phyloP scores from a whole-genome alignment of 768 basidiomycete genomes.

The Cystobasidium tubakii region DNA sequence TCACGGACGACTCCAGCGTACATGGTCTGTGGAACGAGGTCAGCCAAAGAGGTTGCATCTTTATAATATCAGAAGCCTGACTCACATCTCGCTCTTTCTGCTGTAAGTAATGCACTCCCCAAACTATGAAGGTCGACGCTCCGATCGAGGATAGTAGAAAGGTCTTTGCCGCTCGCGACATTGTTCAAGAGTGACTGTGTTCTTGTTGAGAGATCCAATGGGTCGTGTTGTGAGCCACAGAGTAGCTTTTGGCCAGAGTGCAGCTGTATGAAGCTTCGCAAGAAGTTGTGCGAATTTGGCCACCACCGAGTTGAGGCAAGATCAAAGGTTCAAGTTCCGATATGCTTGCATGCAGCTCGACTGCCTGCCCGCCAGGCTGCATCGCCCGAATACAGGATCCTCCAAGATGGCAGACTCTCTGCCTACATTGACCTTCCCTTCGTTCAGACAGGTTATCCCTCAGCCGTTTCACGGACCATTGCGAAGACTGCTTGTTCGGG shows the following conservation, averaged over 20 bases:
- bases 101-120: conserved; percentile 84
- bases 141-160: conserved; percentile 65
- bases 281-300: neutral
- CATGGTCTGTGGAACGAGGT: conserved; percentile 63
- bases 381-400: no score
- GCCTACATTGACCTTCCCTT: conserved; percentile 36
- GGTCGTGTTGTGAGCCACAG: no score
- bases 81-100: conserved; percentile 70
- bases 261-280: neutral
- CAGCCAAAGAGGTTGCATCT: neutral
- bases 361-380: neutral
- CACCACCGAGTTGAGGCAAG: neutral
- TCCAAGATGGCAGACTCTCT: neutral
- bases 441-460: conserved; percentile 39
- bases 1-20: conserved; percentile 82
- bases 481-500: conserved; percentile 56
- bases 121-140: conserved; percentile 66
- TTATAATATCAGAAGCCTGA: neutral
- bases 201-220: no score
- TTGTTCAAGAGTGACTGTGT: conserved; percentile 41
- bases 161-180: conserved; percentile 67
- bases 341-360: neutral
- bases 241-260: neutral
- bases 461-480: conserved; percentile 37
- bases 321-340: neutral